phyloP scores from a whole-genome alignment of 2,329 filamentous ascomycete species.

The Colletotrichum eleusines region DNA sequence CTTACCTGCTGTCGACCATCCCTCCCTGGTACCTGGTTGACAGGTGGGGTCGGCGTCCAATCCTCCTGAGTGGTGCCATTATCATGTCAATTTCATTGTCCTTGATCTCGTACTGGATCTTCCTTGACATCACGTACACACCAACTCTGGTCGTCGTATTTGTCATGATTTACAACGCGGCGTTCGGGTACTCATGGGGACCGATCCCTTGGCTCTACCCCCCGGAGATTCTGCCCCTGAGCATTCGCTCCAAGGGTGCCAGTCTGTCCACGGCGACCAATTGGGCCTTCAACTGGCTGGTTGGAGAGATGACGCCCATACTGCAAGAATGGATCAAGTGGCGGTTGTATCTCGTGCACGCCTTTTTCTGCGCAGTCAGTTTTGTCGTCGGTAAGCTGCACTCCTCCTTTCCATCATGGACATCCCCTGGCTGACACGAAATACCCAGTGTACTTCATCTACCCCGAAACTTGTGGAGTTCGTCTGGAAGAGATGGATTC shows the following conservation, averaged over 20 bases:
- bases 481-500: constrained; percentile 97
- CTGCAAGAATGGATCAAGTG: constrained; percentile 93
- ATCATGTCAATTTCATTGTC: constrained; percentile 92
- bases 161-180: constrained; percentile 98
- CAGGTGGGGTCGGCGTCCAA: constrained; percentile 87
- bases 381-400: constrained; percentile 90
- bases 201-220: constrained; percentile 98
- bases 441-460: constrained; percentile 88
- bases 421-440: constrained; percentile 39
- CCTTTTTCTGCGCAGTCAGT: constrained; percentile 95
- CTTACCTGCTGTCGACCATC: constrained; percentile 91
- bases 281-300: constrained; percentile 98
- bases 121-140: constrained; percentile 82
- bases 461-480: constrained; percentile 96
- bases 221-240: constrained; percentile 96
- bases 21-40: constrained; percentile 98
- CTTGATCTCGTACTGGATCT: constrained; percentile 94
- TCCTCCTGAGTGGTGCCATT: constrained; percentile 88
- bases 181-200: constrained; percentile 95
- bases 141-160: constrained; percentile 90
- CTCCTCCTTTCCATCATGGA: constrained; percentile 16
- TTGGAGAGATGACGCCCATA: constrained; percentile 94
- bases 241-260: constrained; percentile 96
- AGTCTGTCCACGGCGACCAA: constrained; percentile 96
- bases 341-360: constrained; percentile 94